Conservation (phyloP, 495 filamentous ascomycete species). For the Extremus antarcticus region DNA sequence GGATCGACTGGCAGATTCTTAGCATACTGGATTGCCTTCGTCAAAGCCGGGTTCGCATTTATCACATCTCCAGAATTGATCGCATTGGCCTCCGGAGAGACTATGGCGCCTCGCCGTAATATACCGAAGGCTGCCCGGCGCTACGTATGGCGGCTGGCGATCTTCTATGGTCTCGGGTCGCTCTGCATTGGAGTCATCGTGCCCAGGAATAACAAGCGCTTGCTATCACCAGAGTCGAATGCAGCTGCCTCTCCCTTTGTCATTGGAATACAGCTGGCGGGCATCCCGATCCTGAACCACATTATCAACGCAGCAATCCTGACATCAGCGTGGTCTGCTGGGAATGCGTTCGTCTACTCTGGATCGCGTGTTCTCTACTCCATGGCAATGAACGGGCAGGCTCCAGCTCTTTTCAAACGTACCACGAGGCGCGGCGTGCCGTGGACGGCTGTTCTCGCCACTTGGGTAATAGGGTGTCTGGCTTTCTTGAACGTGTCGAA, state of each 20-base stretch:
- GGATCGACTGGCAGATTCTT: conserved; percentile 28
- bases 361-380: conserved; percentile 63
- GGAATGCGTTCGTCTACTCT: conserved; percentile 73
- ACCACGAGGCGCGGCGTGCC: conserved; percentile 53
- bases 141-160: conserved; percentile 73
- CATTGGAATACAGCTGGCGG: conserved; percentile 49
- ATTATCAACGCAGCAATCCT: conserved; percentile 70
- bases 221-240: conserved; percentile 38
- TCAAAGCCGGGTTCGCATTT: conserved; percentile 36
- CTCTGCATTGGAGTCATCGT: conserved; percentile 49
- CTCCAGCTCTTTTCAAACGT: conserved; percentile 46
- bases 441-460: conserved; percentile 43
- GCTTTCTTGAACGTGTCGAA: conserved; percentile 45
- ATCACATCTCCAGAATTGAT: conserved; percentile 50
- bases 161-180: conserved; percentile 63
- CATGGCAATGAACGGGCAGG: conserved; percentile 53
- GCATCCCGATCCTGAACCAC: conserved; percentile 56
- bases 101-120: conserved; percentile 63
- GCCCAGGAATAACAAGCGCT: conserved; percentile 22
- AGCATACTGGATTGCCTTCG: conserved; percentile 26
- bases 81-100: conserved; percentile 68
- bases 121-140: conserved; percentile 68
- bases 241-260: conserved; percentile 60
- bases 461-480: conserved; percentile 40
- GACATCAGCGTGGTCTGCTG: conserved; percentile 55